phyloP scores from a whole-genome alignment of 495 filamentous ascomycete genomes.

The Talaromyces stipitatus region DNA sequence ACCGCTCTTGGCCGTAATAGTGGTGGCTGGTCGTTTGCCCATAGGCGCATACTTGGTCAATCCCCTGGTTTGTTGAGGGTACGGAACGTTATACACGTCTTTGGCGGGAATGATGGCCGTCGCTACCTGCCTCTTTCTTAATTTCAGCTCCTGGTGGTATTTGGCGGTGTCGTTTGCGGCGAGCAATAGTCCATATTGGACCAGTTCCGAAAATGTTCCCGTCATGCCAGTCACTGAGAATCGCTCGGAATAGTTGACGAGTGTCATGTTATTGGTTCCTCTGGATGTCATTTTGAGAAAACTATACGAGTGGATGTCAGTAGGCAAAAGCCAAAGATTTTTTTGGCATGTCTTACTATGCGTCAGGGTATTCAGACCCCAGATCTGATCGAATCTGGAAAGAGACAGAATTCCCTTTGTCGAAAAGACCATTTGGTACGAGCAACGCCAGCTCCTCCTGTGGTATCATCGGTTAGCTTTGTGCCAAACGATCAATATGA shows the following conservation, averaged over 20 bases:
- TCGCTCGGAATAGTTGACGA: conserved; percentile 54
- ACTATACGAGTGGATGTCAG: conserved; percentile 26
- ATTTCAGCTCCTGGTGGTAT: conserved; percentile 16
- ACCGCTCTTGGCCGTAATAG: conserved; percentile 50
- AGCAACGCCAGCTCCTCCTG: conserved; percentile 39
- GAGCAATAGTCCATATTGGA: conserved; percentile 31
- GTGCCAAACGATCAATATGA: not conserved
- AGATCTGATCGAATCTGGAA: conserved; percentile 39
- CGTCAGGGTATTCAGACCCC: conserved; percentile 46
- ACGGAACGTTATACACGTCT: conserved; percentile 44
- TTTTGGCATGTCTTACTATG: conserved; percentile 45
- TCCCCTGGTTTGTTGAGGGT: conserved; percentile 51
- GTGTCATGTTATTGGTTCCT: conserved; percentile 38
- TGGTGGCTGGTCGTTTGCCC: conserved; percentile 57
- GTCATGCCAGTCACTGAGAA: conserved; percentile 64
- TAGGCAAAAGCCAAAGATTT: conserved; percentile 2
- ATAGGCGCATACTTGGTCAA: conserved; percentile 64
- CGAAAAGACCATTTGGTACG: conserved; percentile 31
- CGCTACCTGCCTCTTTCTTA: conserved; percentile 24
- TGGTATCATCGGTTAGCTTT: not conserved
- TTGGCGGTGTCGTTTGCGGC: conserved; percentile 33
- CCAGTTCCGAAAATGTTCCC: conserved; percentile 46
- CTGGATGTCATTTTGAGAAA: conserved; percentile 58
- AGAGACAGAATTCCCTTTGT: conserved; percentile 42
- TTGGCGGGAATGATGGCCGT: conserved; percentile 7